Evolutionary conservation across 1,284 basidiomycete genomes (phyloP), one percentile per base, ranked within the genome.

Genomic region (Puccinia hordei): DNA sequence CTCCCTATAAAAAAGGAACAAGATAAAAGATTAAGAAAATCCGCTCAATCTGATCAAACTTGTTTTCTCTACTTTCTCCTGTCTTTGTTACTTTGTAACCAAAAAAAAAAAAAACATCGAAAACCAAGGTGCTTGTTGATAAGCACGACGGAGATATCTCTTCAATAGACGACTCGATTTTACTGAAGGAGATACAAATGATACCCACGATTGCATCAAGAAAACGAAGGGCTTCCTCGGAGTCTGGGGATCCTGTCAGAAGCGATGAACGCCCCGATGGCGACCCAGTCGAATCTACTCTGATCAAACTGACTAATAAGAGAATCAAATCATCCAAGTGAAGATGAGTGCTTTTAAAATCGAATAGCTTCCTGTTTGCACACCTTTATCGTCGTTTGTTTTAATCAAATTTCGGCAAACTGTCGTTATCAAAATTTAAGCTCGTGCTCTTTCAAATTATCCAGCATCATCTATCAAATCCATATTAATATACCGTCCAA

Each of bases 91-190:
- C 38, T 41, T 41, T 41, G 38, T 41, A 41, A 41, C 38, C 5
- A 59, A n/a, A n/a, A n/a, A n/a, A n/a, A n/a, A n/a, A 59, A 24
- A 24, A 59, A 13, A 13, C n/a, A 9, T 27, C 24, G 15, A 9
- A 17, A 49, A 49, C 17, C 8, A 49, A 71, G 68, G 22, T 33
- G 2, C 46, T 71, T 17, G 15, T 71, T 12, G 68, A 15, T 5
- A 51, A 24, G 46, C 46, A 71, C 46, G 27, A 10, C 0, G 68
- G 46, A 33, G 68, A 71, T n/a, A 71, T 71, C 46, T 71, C 68
- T 15, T 17, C 24, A 17, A 53, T 71, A 51, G 68, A 71, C 5
- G 68, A 71, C 22, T 71, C 68, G 33, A 30, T 71, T n/a, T 71
- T 71, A 35, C 27, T 71, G 22, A 53, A 71, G 46, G 46, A 51